A percentile compares a stretch with the other conserved stretches of the same genome.
phyloP scores from a whole-genome alignment of 805 yeast genomes.

The Yarrowia hollandica region DNA sequence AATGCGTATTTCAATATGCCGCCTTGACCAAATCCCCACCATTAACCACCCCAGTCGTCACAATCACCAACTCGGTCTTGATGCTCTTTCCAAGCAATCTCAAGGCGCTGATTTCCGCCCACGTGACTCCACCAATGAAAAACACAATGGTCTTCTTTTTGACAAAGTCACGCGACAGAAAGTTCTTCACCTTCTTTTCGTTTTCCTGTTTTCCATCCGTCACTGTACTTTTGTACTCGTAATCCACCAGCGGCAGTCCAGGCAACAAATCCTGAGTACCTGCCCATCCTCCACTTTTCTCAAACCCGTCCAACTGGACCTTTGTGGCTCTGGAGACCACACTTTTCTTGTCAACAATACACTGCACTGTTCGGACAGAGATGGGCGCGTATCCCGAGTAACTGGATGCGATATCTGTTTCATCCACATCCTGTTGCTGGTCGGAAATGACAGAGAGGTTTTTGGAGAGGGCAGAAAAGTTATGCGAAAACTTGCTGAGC shows the following conservation, averaged over 20 bases:
- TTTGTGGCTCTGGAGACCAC: constrained; percentile 20
- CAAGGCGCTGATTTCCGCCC: constrained; percentile 77
- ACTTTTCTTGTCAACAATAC: constrained; percentile 55
- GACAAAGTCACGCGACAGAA: constrained; percentile 29
- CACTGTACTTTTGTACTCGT: constrained; percentile 29
- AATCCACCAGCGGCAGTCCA: constrained; percentile 17
- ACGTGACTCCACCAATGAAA: constrained; percentile 84
- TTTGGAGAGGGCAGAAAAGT: constrained; percentile 52
- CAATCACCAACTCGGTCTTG: constrained; percentile 46
- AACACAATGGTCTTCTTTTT: constrained; percentile 46
- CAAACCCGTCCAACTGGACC: not conserved
- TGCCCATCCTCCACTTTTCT: constrained; percentile 42
- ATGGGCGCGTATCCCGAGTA: constrained; percentile 85
- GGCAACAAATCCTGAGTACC: constrained; percentile 45
- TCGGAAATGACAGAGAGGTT: constrained; percentile 37
- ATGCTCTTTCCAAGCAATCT: constrained; percentile 55
- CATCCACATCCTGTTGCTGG: constrained; percentile 40
- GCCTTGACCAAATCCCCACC: constrained; percentile 45
- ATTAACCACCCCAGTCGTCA: constrained; percentile 51
- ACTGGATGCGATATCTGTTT: constrained; percentile 56
- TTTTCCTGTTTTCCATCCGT: constrained; percentile 35
- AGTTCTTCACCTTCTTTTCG: constrained; percentile 9
- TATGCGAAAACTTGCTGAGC: constrained; percentile 21
- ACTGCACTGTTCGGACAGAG: constrained; percentile 64
- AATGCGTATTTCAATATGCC: no score